Evolutionary conservation across 371 early-diverging fungal genomes (phyloP), one percentile per base, ranked within the genome.

Genomic region (Paraphysoderma sedebokerense): DNA sequence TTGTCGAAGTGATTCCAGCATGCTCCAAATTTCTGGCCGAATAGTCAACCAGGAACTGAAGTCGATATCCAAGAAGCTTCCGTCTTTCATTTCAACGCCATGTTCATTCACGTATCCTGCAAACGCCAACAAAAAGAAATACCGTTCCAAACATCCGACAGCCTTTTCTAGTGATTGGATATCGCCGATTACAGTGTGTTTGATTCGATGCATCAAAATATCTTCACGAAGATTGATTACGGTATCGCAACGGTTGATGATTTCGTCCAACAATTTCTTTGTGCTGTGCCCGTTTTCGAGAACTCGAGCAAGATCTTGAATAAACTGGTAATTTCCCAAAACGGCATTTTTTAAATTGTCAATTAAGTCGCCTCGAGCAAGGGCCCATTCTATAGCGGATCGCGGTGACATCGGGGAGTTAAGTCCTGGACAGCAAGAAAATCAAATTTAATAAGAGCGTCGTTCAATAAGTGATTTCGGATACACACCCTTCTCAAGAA

Each of bases 71-170:
- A 72, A 68, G n/a, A n/a, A n/a, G n/a, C n/a, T n/a, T n/a, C 55
- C 60, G 5, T 58, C 50, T 23, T 65, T 57, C 17, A 60, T 54
- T 0, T 65, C 47, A 5, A n/a, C 47, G 46, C 9, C 47, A 6
- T 23, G 54, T 37, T 76, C 70, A 29, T 65, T 62, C 13, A 77
- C 67, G 54, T 75, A 80, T 3, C 71, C 57, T 0, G 76, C 66
- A 46, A 81, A 72, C 29, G 73, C 66, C 0, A 81, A 49, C 17
- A 81, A 51, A 47, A 72, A 77, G 44, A 76, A 74, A 53, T 81
- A 81, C 1, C 79, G 60, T 46, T 80, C 79, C 31, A 81, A 51
- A 3, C 72, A 74, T n/a, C 53, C 62, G 13, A 72, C 23, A 6
- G 82, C 80, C 35, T 66, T 66, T 12, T 62, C 53, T 13, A 77